Base-by-base conservation (phyloP, 2,329 filamentous ascomycete genomes). In the Cercospora sp. region DNA sequence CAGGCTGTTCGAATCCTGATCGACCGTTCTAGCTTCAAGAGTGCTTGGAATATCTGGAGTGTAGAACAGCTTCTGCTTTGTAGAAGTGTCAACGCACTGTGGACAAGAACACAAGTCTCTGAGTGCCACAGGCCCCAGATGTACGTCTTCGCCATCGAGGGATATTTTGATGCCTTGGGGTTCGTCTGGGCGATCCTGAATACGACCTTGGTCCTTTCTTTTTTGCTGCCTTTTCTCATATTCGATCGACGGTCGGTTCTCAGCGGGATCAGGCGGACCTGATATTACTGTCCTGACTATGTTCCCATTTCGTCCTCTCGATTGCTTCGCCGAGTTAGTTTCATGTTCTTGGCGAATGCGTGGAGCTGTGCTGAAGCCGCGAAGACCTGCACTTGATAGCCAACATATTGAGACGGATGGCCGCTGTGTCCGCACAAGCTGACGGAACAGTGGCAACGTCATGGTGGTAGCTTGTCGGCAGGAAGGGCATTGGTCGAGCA, bases 31-130 rank as follows among this genome's bases (percentile, higher is more conserved):
- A 4, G 81, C 77, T 13, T 72, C 61, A 58, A 89, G 85, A 33
- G 82, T 69, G 8, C 72, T 31, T 0, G 89, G 87, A 51, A 93
- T 89, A 62, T 92, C 88, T 20, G 83, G 82, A 0, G 88, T 89
- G 64, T 86, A 85, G 77, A 91, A 91, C 42, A 82, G 81, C 79
- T 90, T 90, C 75, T 90, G 88, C 51, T 82, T 84, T 16, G 87
- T 88, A 51, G 85, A 84, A 3, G 84, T 80, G 75, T 90, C 85
- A 33, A 88, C 81, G 74, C 88, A 90, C 55, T 70, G 74, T n/a
- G 80, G 71, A 75, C 88, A 90, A 20, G 79, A 75, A 78, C 88
- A 90, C 66, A 84, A 79, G 75, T 90, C 88, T 42, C 88, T 84
- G 20, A 90, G 77, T 16, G 74, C 69, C 13, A 80, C 61, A 18